These are phyloP conservation scores for Typha latifolia DNA, from an alignment of 176 grass and related monocot genomes.

Conservation along the genomic window DNA sequence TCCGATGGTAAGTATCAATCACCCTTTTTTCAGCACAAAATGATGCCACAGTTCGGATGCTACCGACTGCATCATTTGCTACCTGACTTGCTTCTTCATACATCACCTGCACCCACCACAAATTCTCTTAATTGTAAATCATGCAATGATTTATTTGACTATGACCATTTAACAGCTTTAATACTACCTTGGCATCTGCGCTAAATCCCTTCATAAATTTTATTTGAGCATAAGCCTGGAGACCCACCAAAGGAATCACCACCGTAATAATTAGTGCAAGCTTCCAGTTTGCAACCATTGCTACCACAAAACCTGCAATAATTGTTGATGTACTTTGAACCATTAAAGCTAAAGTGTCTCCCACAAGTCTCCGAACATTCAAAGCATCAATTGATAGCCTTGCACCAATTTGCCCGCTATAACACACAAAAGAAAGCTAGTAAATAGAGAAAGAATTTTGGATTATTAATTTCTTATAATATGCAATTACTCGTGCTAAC, in stretches of 20 bases:
- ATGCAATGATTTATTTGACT: too few relatives aligned
- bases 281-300: conserved; percentile 65
- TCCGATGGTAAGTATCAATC: conserved; percentile 40
- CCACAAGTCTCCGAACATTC: conserved; percentile 66
- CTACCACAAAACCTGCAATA: conserved; percentile 48
- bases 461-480: neutral
- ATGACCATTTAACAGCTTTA: neutral
- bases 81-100: conserved; percentile 86
- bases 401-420: conserved; percentile 60
- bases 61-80: conserved; percentile 62
- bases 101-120: conserved; percentile 26
- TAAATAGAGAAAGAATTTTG: neutral
- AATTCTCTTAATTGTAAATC: neutral
- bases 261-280: conserved; percentile 55
- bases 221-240: conserved; percentile 71
- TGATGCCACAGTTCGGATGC: conserved; percentile 74
- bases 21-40: conserved; percentile 59
- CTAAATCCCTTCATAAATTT: conserved; percentile 80
- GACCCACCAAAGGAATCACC: conserved; percentile 52
- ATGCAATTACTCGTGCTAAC: neutral
- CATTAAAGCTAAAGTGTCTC: conserved; percentile 64
- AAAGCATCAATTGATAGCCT: conserved; percentile 76
- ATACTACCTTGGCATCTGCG: conserved; percentile 71
- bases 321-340: conserved; percentile 38
- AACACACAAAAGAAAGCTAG: conserved; percentile 1